A percentile compares a stretch with the other conserved stretches of the same genome.
phyloP scores from a whole-genome alignment of 2,329 filamentous ascomycete genomes.

The Beauveria brongniartii region DNA sequence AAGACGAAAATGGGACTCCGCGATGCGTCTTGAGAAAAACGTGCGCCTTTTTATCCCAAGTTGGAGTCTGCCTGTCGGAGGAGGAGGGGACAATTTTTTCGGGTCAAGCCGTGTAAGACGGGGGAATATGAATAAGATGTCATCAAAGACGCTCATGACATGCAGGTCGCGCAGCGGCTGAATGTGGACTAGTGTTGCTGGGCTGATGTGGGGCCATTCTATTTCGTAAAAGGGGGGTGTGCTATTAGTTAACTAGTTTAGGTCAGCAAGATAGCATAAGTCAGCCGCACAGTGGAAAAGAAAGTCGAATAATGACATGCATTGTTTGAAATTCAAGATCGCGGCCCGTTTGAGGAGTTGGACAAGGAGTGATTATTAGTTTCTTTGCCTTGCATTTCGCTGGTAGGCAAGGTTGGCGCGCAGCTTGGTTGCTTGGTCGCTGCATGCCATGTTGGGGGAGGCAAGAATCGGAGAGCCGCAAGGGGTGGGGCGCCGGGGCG shows the following conservation, averaged over 20 bases:
- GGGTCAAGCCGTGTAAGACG: constrained; percentile 2
- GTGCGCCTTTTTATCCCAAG: too few species aligned
- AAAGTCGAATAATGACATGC: too few species aligned
- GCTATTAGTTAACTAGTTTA: background rate
- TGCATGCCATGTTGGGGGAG: constrained; percentile 1
- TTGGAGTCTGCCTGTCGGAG: too few species aligned
- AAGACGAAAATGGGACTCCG: background rate
- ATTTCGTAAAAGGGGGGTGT: background rate
- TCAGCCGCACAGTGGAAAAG: background rate
- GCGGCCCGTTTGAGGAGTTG: too few species aligned
- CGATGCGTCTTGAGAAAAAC: background rate
- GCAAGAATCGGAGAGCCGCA: constrained; percentile 2
- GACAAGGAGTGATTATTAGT: too few species aligned
- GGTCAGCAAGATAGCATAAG: background rate
- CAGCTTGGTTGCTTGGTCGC: too few species aligned
- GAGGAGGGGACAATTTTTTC: background rate
- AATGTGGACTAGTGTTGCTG: background rate
- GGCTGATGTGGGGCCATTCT: background rate
- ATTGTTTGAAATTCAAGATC: too few species aligned
- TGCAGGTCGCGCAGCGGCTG: background rate
- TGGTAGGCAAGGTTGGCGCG: too few species aligned
- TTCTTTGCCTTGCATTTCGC: too few species aligned
- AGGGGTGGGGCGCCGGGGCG: background rate
- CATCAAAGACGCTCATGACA: background rate
- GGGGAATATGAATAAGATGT: background rate